Evolutionary conservation across 108 stramenopile species (phyloP).

Genomic region (Fistulifera pelliculosa): DNA sequence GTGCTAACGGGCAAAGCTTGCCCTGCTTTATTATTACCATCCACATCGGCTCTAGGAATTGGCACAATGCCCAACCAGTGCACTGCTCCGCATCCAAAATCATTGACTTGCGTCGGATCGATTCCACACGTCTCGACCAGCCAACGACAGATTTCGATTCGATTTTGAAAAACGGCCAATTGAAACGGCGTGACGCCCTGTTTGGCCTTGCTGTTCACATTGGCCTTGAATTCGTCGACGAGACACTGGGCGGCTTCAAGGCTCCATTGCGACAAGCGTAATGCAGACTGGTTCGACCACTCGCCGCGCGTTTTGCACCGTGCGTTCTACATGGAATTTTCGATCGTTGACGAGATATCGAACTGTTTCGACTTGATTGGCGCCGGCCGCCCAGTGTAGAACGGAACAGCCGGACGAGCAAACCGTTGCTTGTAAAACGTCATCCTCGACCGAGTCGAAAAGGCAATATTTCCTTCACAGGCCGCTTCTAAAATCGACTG

Average conservation of each 20-base stretch:
- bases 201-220: slow-evolving; percentile 34
- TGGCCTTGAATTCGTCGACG: slow-evolving; percentile 32
- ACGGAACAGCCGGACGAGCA: slow-evolving; percentile 42
- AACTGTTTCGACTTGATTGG: slow-evolving; percentile 22
- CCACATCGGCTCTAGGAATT: slow-evolving; percentile 12
- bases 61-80: slow-evolving; percentile 77
- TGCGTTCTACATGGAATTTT: slow-evolving; percentile 2
- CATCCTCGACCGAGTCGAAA: slow-evolving; percentile 2
- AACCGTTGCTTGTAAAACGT: background rate
- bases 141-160: slow-evolving; percentile 37
- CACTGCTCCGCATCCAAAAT: slow-evolving; percentile 64
- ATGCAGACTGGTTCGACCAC: slow-evolving; percentile 72
- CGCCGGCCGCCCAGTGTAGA: slow-evolving; percentile 76
- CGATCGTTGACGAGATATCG: slow-evolving; percentile 19
- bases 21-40: slow-evolving; percentile 24
- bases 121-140: slow-evolving; percentile 42
- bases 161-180: slow-evolving; percentile 82
- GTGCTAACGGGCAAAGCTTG: slow-evolving; percentile 25
- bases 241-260: slow-evolving; percentile 36
- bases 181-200: slow-evolving; percentile 76
- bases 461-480: slow-evolving; percentile 12
- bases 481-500: slow-evolving; percentile 16
- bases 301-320: slow-evolving; percentile 13
- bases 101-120: slow-evolving; percentile 24
- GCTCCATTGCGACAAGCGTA: slow-evolving; percentile 76